Conservation (phyloP, 2,329 filamentous ascomycete genomes). For the Kalaharituber pfeilii region DNA sequence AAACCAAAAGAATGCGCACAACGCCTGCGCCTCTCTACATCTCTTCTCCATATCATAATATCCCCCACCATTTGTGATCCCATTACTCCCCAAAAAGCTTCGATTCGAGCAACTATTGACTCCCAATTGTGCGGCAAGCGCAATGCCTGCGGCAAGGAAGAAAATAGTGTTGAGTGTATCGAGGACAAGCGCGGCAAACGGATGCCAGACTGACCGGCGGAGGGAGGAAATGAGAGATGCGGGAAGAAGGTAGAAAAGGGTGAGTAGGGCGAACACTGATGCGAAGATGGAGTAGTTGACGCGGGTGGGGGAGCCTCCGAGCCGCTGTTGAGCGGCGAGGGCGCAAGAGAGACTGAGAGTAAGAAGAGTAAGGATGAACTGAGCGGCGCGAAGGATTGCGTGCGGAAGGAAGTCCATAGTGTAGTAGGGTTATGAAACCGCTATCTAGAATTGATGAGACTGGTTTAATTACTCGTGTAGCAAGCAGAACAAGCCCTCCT, state of each 20-base stretch:
- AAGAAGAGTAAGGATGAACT: conserved; percentile 12
- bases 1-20: conserved; percentile 37
- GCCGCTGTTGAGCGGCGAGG: conserved; percentile 26
- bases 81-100: conserved; percentile 24
- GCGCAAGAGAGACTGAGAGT: conserved; percentile 20
- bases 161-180: conserved; percentile 34
- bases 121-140: conserved; percentile 32
- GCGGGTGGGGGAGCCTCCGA: conserved; percentile 38
- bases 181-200: conserved; percentile 30
- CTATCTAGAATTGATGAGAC: too few relatives aligned
- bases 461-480: too few relatives aligned
- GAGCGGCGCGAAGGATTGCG: not conserved
- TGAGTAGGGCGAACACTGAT: conserved; percentile 32
- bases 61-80: conserved; percentile 31
- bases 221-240: conserved; percentile 27
- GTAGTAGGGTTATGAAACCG: too few relatives aligned
- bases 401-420: not conserved
- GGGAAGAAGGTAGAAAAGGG: conserved; percentile 32
- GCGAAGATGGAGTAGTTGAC: conserved; percentile 39
- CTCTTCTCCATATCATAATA: conserved; percentile 25
- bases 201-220: conserved; percentile 21
- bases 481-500: too few relatives aligned
- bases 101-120: conserved; percentile 31
- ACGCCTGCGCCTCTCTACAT: conserved; percentile 36
- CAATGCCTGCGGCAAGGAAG: conserved; percentile 33